phyloP scores from a whole-genome alignment of 805 yeast species.

The Brettanomyces nanus region DNA sequence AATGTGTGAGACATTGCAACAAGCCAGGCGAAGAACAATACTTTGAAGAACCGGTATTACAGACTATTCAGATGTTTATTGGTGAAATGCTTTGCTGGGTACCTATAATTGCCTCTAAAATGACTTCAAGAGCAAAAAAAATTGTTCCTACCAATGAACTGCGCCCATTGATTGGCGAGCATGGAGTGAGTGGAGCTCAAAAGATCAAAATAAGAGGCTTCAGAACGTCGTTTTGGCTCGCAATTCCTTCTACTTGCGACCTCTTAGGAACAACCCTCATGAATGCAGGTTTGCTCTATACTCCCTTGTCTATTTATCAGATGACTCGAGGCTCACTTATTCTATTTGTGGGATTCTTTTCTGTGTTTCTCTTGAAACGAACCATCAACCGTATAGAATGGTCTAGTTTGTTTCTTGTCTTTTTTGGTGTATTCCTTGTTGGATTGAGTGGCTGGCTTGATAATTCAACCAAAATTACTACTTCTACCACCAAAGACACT shows the following conservation, averaged over 20 bases:
- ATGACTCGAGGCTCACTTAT: conserved; percentile 81
- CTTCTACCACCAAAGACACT: background rate
- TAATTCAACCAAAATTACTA: conserved; percentile 3
- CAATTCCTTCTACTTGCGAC: conserved; percentile 67
- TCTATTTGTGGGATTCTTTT: conserved; percentile 64
- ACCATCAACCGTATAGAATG: conserved; percentile 56
- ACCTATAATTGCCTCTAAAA: conserved; percentile 15
- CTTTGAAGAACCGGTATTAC: conserved; percentile 74
- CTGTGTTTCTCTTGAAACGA: conserved; percentile 52
- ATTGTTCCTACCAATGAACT: background rate
- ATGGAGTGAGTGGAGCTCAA: conserved; percentile 1
- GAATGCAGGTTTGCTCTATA: conserved; percentile 65
- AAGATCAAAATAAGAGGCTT: conserved; percentile 11
- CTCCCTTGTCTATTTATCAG: conserved; percentile 75
- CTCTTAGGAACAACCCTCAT: conserved; percentile 65
- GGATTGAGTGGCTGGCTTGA: conserved; percentile 56
- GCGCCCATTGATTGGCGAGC: conserved; percentile 3
- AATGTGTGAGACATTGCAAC: conserved; percentile 53
- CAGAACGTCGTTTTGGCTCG: conserved; percentile 28
- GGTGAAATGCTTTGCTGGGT: conserved; percentile 50
- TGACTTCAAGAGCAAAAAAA: background rate
- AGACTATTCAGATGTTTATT: conserved; percentile 73
- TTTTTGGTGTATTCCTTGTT: conserved; percentile 62
- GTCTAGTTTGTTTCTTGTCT: conserved; percentile 55
- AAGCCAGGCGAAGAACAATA: conserved; percentile 36